Conservation (phyloP, 306 rosid genomes). For the Albizia julibrissin region DNA sequence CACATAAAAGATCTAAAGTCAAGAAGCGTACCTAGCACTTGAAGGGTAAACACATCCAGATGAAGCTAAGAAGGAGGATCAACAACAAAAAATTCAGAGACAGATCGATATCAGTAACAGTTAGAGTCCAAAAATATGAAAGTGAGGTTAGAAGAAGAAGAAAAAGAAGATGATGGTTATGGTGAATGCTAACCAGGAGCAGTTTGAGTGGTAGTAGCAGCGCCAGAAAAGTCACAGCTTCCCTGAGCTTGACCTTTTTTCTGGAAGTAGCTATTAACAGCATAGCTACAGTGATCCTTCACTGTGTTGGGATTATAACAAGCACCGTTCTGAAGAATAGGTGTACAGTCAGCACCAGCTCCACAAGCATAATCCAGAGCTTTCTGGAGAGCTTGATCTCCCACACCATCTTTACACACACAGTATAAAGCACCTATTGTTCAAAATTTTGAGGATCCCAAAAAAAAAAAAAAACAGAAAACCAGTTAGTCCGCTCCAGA, state of each 20-base stretch:
- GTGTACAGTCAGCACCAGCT: constrained; percentile 78
- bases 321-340: constrained; percentile 64
- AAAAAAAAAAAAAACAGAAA: neutral
- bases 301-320: constrained; percentile 89
- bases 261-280: constrained; percentile 89
- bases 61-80: constrained; percentile 45
- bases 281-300: constrained; percentile 84
- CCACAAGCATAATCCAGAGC: constrained; percentile 92
- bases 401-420: constrained; percentile 70
- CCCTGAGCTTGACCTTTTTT: constrained; percentile 57
- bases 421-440: constrained; percentile 77
- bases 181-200: constrained; percentile 59
- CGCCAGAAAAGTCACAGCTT: constrained; percentile 82
- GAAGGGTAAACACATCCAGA: constrained; percentile 82
- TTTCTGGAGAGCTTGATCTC: constrained; percentile 66
- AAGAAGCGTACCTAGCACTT: constrained; percentile 65
- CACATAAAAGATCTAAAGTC: neutral
- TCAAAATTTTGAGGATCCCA: neutral
- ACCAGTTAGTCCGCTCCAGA: constrained; percentile 25
- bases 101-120: constrained; percentile 25
- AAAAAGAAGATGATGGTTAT: too few species aligned
- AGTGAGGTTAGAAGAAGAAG: neutral
- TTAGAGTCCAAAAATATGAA: neutral
- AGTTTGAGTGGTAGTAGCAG: constrained; percentile 52
- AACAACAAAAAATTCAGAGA: constrained; percentile 21